A percentile compares a stretch with the other conserved stretches of the same genome.
Conservation (phyloP, 2,329 filamentous ascomycete genomes). For the Albifimbria verrucaria region DNA sequence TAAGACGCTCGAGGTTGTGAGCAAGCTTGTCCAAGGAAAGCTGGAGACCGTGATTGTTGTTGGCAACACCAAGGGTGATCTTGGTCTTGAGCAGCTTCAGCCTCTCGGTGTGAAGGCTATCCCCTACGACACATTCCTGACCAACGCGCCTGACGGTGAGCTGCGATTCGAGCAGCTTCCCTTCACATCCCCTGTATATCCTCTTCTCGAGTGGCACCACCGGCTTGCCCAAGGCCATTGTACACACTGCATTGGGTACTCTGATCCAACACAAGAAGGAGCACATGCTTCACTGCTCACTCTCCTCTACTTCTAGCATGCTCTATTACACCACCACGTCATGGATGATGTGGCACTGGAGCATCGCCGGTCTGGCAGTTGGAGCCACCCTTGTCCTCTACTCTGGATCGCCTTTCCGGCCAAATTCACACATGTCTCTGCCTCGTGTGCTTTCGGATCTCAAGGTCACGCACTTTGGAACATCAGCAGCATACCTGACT, state of each 20-base stretch:
- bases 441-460: slow-evolving; percentile 77
- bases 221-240: slow-evolving; percentile 82
- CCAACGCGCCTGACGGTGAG: slow-evolving; percentile 36
- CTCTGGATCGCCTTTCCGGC: slow-evolving; percentile 86
- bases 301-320: slow-evolving; percentile 68
- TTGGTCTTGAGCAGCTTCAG: slow-evolving; percentile 39
- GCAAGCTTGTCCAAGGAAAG: slow-evolving; percentile 54
- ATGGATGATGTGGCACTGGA: slow-evolving; percentile 99
- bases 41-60: slow-evolving; percentile 73
- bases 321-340: slow-evolving; percentile 95
- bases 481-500: slow-evolving; percentile 89
- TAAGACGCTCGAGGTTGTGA: slow-evolving; percentile 77
- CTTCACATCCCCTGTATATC: slow-evolving; percentile 89
- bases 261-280: slow-evolving; percentile 97
- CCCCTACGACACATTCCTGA: slow-evolving; percentile 44
- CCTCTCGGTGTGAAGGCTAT: slow-evolving; percentile 36
- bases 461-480: slow-evolving; percentile 88
- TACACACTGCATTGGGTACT: slow-evolving; percentile 87
- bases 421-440: slow-evolving; percentile 76
- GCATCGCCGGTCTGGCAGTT: slow-evolving; percentile 77
- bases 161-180: slow-evolving; percentile 72
- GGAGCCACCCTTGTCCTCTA: slow-evolving; percentile 85
- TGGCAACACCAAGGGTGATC: slow-evolving; percentile 53
- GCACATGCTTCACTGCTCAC: slow-evolving; percentile 80
- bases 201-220: slow-evolving; percentile 93